Conservation (phyloP, 805 yeast genomes). For the Wickerhamomyces hampshirensis region DNA sequence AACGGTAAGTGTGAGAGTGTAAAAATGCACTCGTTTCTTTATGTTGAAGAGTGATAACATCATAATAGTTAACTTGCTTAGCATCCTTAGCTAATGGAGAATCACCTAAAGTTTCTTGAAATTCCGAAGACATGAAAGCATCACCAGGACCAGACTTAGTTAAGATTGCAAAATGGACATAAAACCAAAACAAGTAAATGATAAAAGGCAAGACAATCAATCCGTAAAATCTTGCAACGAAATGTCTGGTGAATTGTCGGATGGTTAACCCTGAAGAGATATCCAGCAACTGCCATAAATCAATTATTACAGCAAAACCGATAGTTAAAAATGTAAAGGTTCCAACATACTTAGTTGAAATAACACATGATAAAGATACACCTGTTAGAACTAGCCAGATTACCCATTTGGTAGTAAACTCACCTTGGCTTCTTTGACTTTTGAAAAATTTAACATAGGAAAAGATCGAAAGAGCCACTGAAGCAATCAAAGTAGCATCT, state of each 20-base stretch:
- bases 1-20: conserved; percentile 72
- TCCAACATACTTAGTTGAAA: conserved; percentile 95
- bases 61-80: conserved; percentile 68
- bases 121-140: conserved; percentile 87
- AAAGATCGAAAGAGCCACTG: conserved; percentile 78
- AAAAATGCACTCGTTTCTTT: conserved; percentile 72
- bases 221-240: conserved; percentile 64
- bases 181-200: conserved; percentile 86
- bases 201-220: conserved; percentile 77
- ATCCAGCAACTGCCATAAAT: conserved; percentile 86
- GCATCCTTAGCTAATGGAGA: conserved; percentile 70
- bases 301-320: conserved; percentile 81
- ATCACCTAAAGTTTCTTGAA: conserved; percentile 89
- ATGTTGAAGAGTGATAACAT: conserved; percentile 72
- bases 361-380: conserved; percentile 79
- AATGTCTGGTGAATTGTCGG: conserved; percentile 58
- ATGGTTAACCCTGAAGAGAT: conserved; percentile 58
- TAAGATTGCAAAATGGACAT: conserved; percentile 80
- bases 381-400: conserved; percentile 85
- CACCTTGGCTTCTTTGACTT: conserved; percentile 51
- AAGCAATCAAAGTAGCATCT: conserved; percentile 82
- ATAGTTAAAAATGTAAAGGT: conserved; percentile 83
- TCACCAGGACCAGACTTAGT: conserved; percentile 94
- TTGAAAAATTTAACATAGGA: conserved; percentile 75
- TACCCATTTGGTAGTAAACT: conserved; percentile 80